Evolutionary conservation across 352 stramenopile genomes (phyloP).

Genomic region (Phytophthora pisi): DNA sequence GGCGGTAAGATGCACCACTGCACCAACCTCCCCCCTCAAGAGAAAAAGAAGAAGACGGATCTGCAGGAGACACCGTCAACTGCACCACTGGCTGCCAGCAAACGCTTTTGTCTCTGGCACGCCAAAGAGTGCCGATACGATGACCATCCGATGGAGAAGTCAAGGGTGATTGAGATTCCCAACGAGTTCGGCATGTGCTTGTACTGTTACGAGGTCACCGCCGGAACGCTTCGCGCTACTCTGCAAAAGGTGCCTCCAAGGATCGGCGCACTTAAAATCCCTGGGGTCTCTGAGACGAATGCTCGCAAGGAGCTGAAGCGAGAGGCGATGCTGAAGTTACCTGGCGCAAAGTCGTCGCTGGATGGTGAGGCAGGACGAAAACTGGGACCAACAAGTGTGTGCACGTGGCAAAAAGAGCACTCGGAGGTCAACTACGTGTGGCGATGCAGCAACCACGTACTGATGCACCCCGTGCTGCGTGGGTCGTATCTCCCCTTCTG

Average conservation of each 20-base stretch:
- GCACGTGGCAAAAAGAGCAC: conserved; percentile 67
- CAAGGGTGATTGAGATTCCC: conserved; percentile 54
- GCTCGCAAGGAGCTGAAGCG: conserved; percentile 23
- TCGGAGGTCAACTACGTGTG: conserved; percentile 56
- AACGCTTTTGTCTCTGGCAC: conserved; percentile 62
- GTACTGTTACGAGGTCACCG: conserved; percentile 60
- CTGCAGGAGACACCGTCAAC: not conserved
- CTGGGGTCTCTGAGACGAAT: conserved; percentile 44
- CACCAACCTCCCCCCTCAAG: conserved; percentile 41
- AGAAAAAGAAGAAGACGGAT: conserved; percentile 20
- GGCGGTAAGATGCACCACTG: conserved; percentile 57
- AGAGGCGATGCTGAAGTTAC: conserved; percentile 28
- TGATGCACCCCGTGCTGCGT: conserved; percentile 62
- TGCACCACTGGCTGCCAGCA: not conserved
- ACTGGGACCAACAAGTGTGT: conserved; percentile 34
- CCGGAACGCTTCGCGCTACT: conserved; percentile 41
- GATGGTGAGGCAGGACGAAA: conserved; percentile 7
- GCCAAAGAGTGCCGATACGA: conserved; percentile 43
- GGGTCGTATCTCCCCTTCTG: conserved; percentile 67
- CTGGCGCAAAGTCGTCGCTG: not conserved
- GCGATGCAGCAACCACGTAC: conserved; percentile 61
- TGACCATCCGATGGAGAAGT: conserved; percentile 57
- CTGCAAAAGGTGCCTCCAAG: conserved; percentile 56
- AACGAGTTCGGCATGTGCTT: conserved; percentile 69
- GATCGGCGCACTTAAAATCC: conserved; percentile 42